phyloP scores from a whole-genome alignment of 2,329 filamentous ascomycete species.

The Chrysoporthe puriensis region DNA sequence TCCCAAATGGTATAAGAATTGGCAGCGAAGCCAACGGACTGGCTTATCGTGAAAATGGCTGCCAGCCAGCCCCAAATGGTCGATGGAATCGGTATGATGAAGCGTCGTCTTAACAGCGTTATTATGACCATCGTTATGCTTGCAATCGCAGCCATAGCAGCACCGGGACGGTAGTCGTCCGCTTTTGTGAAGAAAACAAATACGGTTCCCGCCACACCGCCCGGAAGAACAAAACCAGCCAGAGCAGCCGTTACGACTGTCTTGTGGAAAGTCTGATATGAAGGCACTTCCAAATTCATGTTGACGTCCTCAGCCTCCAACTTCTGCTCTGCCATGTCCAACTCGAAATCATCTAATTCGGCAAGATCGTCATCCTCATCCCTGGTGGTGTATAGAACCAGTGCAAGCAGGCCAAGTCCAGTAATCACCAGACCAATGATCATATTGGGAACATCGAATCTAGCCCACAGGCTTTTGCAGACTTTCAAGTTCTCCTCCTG shows the following conservation, averaged over 20 bases:
- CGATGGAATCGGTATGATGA: conserved; percentile 65
- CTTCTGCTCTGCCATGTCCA: conserved; percentile 63
- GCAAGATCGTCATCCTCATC: conserved; percentile 59
- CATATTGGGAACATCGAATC: conserved; percentile 90
- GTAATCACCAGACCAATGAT: conserved; percentile 75
- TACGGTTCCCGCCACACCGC: conserved; percentile 39
- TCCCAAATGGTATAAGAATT: conserved; percentile 99
- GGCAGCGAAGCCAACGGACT: conserved; percentile 92
- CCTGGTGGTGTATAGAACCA: conserved; percentile 73
- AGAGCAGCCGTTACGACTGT: conserved; percentile 44
- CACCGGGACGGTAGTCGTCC: conserved; percentile 46
- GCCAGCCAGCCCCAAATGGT: conserved; percentile 89
- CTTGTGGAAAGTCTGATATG: conserved; percentile 44
- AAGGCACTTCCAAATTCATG: conserved; percentile 35
- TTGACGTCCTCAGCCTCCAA: conserved; percentile 53
- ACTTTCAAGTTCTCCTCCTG: conserved; percentile 77
- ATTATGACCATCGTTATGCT: conserved; percentile 48
- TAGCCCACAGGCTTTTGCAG: conserved; percentile 86
- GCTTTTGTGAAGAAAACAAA: conserved; percentile 41
- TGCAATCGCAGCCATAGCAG: conserved; percentile 47
- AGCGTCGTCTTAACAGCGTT: conserved; percentile 44
- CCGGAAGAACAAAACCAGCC: conserved; percentile 40
- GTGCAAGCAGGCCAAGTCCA: conserved; percentile 65
- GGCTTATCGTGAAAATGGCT: conserved; percentile 77
- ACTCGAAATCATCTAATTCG: conserved; percentile 58